phyloP scores from a whole-genome alignment of 2,329 filamentous ascomycete genomes.

The Fusarium gaditjirri region DNA sequence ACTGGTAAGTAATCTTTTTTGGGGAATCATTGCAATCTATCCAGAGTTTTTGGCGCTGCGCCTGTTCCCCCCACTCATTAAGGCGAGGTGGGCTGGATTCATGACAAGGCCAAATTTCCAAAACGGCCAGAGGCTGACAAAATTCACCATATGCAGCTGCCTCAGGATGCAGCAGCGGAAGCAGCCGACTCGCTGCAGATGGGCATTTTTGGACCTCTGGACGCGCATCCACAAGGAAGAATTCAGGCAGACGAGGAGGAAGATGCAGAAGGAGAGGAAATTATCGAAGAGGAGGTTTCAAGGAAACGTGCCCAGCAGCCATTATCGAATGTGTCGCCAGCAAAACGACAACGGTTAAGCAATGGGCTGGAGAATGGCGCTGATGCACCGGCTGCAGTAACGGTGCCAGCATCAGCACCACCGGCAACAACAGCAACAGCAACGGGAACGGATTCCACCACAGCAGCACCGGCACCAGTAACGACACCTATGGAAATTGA shows the following conservation, averaged over 20 bases:
- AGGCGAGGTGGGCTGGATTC: constrained; percentile 23
- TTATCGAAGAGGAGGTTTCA: constrained; percentile 51
- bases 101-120: constrained; percentile 31
- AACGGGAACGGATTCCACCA: constrained; percentile 28
- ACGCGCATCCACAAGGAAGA: constrained; percentile 57
- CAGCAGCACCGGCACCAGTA: constrained; percentile 44
- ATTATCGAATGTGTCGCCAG: constrained; percentile 65
- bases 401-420: constrained; percentile 31
- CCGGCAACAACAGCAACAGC: constrained; percentile 19
- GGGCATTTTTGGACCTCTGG: constrained; percentile 68
- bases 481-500: constrained; percentile 71
- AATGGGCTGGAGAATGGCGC: constrained; percentile 69
- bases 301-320: constrained; percentile 63
- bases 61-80: constrained; percentile 14
- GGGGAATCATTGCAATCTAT: background rate
- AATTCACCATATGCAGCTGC: constrained; percentile 55
- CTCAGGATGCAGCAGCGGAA: constrained; percentile 59
- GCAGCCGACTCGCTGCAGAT: constrained; percentile 58
- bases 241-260: constrained; percentile 54
- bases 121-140: constrained; percentile 41
- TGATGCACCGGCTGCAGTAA: constrained; percentile 51
- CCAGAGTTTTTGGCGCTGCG: constrained; percentile 19
- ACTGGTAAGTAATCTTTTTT: constrained; percentile 56
- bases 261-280: constrained; percentile 52
- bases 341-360: constrained; percentile 69